Percentiles rank a stretch among this genome's conserved stretches.
phyloP scores from a whole-genome alignment of 2,329 filamentous ascomycete genomes.

The Aureobasidium sp. region DNA sequence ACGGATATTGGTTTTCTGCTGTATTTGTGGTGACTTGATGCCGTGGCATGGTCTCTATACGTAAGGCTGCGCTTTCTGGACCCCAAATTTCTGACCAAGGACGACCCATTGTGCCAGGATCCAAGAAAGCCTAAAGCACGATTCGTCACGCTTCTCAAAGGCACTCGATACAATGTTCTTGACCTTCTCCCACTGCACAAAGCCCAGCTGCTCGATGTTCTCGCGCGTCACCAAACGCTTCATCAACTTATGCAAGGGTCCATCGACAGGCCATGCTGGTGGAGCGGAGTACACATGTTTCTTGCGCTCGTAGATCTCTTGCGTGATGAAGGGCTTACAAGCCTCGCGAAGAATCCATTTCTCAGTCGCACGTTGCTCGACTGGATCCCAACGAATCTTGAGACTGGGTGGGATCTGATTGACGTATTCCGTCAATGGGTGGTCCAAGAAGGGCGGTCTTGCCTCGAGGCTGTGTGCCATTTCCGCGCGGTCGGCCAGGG shows the following conservation, averaged over 20 bases:
- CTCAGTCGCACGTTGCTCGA: slow-evolving; percentile 31
- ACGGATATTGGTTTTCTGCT: too few relatives aligned
- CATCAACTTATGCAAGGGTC: slow-evolving; percentile 36
- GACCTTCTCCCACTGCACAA: neutral
- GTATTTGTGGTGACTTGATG: too few relatives aligned
- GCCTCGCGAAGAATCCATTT: slow-evolving; percentile 48
- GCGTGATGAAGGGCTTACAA: slow-evolving; percentile 43
- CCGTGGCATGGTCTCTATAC: slow-evolving; percentile 14
- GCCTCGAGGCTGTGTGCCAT: slow-evolving; percentile 39
- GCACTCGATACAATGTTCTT: neutral
- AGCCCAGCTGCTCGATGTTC: neutral
- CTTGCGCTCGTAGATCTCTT: slow-evolving; percentile 44
- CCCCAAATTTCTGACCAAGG: neutral
- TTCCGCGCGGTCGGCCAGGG: slow-evolving; percentile 40
- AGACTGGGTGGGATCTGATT: slow-evolving; percentile 25
- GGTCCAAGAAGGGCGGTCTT: slow-evolving; percentile 37
- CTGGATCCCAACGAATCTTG: neutral
- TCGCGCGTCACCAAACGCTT: neutral
- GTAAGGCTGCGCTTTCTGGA: neutral
- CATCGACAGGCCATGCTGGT: slow-evolving; percentile 33
- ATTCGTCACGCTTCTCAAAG: neutral
- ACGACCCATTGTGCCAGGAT: neutral
- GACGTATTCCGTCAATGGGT: slow-evolving; percentile 34
- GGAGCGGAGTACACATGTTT: slow-evolving; percentile 46
- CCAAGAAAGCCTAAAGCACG: neutral